Evolutionary conservation across 768 basidiomycete genomes (phyloP), one percentile per base, ranked within the genome.

Genomic region (Tylopilus sp.): DNA sequence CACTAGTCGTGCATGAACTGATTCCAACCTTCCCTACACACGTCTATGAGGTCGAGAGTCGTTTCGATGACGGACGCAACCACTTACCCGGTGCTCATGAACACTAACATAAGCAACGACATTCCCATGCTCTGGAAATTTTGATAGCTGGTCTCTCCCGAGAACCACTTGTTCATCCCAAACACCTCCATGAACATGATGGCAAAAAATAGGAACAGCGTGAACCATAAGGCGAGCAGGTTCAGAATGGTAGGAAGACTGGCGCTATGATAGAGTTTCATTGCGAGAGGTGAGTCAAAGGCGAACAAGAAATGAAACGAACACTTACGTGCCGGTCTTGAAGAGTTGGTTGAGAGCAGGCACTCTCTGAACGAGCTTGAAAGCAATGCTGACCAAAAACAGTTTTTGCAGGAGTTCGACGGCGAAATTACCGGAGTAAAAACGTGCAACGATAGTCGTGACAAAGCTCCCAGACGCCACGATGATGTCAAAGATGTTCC

Each of bases 1-100:
- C 66, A 94, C 91, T 83, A 95, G 70, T 98, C 91, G 65, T 98
- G 95, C 95, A 98, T 98, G 67, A 86, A 97, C 59, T 86, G 83
- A 65, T 98, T 98, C 95, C 95, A 98, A 0, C 85, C 91, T 68
- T 98, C 95, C 9, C 94, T 94, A 57, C 1, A 20, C 22, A 7
- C 57, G 47, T n/a, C n/a, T 17, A 44, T 48, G 41, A 41, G 45
- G 58, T 26, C 57, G 51, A 47, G 6, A 39, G 15, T 21, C 23
- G 6, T 28, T 31, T 31, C 21, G 31, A 40, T 40, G 31, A 18
- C 20, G 13, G 15, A 30, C 11, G 8, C 6, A 26, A 15, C 72
- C 82, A 57, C 59, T 66, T 43, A 95, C 93, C 94, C 95, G 28
- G 90, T 89, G 53, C 87, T 94, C 81, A 92, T 91, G 70, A 97